These are phyloP conservation scores for Verruconis gallopava DNA, from an alignment of 2,329 filamentous ascomycete species.

Conservation along the genomic window DNA sequence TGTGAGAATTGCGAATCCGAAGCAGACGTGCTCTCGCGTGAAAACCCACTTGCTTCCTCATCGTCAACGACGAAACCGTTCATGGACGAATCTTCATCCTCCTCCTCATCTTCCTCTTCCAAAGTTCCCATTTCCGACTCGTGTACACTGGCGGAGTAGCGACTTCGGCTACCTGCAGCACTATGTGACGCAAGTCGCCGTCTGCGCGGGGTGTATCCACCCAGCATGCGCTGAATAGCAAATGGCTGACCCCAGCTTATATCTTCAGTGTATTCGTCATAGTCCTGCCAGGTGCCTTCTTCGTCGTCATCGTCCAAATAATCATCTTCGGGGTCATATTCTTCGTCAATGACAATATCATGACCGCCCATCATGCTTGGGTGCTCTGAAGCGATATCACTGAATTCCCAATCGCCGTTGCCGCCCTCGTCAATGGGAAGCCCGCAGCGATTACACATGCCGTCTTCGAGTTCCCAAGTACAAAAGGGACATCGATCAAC, in stretches of 20 bases:
- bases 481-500: constrained; percentile 51
- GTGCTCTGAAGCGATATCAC: constrained; percentile 29
- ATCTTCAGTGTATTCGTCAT: constrained; percentile 2
- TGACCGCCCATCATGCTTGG: constrained; percentile 19
- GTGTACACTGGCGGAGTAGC: constrained; percentile 28
- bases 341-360: constrained; percentile 22
- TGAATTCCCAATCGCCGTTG: constrained; percentile 22
- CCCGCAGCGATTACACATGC: constrained; percentile 41
- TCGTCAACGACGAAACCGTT: constrained; percentile 28
- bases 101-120: constrained; percentile 31
- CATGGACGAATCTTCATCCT: constrained; percentile 28
- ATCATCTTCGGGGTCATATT: constrained; percentile 29
- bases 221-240: constrained; percentile 6
- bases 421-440: constrained; percentile 37
- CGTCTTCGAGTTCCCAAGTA: constrained; percentile 50
- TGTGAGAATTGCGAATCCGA: constrained; percentile 3
- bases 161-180: constrained; percentile 25
- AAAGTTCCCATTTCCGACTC: constrained; percentile 29
- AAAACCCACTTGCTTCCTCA: constrained; percentile 18
- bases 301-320: constrained; percentile 26
- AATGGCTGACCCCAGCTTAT: constrained; percentile 4
- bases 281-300: constrained; percentile 19
- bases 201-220: neutral
- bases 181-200: constrained; percentile 23
- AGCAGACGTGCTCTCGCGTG: constrained; percentile 16